phyloP scores from a whole-genome alignment of 2,329 filamentous ascomycete genomes.

The Fusarium humuli region DNA sequence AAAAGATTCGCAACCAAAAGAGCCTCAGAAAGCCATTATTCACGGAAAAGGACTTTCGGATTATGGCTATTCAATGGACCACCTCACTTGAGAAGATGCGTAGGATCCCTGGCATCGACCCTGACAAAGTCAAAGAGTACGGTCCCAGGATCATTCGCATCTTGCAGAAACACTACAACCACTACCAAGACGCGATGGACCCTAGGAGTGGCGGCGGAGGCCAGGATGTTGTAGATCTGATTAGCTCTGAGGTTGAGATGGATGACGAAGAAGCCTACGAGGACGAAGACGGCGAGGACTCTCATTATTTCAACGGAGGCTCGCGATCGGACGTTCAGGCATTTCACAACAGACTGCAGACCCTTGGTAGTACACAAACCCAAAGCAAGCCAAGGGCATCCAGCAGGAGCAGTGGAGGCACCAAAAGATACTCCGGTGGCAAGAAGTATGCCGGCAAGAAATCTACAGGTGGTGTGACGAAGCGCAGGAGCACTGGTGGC shows the following conservation, averaged over 20 bases:
- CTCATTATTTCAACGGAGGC: slow-evolving; percentile 59
- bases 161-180: slow-evolving; percentile 60
- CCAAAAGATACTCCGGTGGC: slow-evolving; percentile 45
- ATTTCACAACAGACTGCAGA: slow-evolving; percentile 50
- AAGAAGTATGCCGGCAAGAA: slow-evolving; percentile 49
- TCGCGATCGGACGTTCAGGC: slow-evolving; percentile 50
- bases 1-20: slow-evolving; percentile 70
- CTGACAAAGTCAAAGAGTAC: slow-evolving; percentile 70
- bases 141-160: slow-evolving; percentile 71
- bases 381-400: slow-evolving; percentile 45
- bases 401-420: slow-evolving; percentile 45
- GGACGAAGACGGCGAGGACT: slow-evolving; percentile 56
- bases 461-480: slow-evolving; percentile 46
- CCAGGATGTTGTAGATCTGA: slow-evolving; percentile 66
- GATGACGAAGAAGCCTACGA: slow-evolving; percentile 53
- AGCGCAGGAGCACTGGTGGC: slow-evolving; percentile 48
- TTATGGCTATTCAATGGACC: slow-evolving; percentile 80
- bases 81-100: slow-evolving; percentile 70
- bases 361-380: slow-evolving; percentile 44
- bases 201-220: slow-evolving; percentile 35
- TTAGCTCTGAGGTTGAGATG: slow-evolving; percentile 59
- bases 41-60: slow-evolving; percentile 74
- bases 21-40: slow-evolving; percentile 71
- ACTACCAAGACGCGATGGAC: slow-evolving; percentile 65
- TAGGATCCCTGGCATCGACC: slow-evolving; percentile 71